phyloP scores from a whole-genome alignment of 108 stramenopile genomes.

The Stephanodiscus minutulus region DNA sequence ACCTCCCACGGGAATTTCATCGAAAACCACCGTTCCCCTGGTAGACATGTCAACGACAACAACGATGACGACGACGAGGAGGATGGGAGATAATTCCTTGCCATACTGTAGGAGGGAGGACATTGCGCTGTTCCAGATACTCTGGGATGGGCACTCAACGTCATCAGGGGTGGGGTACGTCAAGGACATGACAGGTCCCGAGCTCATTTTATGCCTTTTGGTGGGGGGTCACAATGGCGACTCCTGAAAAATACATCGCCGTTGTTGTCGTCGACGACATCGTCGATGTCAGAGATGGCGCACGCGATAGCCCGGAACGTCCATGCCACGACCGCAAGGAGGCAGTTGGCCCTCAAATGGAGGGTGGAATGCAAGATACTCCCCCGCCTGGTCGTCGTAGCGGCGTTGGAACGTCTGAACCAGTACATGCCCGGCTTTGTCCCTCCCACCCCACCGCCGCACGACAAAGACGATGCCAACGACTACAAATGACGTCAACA shows the following conservation, averaged over 20 bases:
- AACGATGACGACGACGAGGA: neutral
- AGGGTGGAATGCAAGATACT: conserved; percentile 28
- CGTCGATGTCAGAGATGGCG: neutral
- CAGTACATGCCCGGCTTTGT: conserved; percentile 38
- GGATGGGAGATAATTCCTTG: conserved; percentile 17
- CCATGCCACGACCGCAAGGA: conserved; percentile 16
- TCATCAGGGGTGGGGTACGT: conserved; percentile 12
- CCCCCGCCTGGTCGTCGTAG: conserved; percentile 22
- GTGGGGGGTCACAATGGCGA: no score
- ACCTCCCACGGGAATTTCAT: no score
- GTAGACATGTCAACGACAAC: no score
- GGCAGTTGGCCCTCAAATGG: conserved; percentile 25
- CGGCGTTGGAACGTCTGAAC: conserved; percentile 39
- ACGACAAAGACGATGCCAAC: conserved; percentile 12
- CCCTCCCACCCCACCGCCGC: conserved; percentile 22
- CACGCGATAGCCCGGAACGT: conserved; percentile 32
- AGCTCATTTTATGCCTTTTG: neutral
- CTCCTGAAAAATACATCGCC: no score
- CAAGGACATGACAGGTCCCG: conserved; percentile 21
- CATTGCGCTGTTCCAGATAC: conserved; percentile 18
- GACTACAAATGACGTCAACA: conserved; percentile 12
- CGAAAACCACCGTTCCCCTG: no score
- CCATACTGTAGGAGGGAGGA: conserved; percentile 16
- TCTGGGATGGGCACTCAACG: conserved; percentile 35
- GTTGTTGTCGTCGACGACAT: neutral